Evolutionary conservation across 805 yeast genomes (phyloP).

Genomic region (Blastobotrys attinorum): DNA sequence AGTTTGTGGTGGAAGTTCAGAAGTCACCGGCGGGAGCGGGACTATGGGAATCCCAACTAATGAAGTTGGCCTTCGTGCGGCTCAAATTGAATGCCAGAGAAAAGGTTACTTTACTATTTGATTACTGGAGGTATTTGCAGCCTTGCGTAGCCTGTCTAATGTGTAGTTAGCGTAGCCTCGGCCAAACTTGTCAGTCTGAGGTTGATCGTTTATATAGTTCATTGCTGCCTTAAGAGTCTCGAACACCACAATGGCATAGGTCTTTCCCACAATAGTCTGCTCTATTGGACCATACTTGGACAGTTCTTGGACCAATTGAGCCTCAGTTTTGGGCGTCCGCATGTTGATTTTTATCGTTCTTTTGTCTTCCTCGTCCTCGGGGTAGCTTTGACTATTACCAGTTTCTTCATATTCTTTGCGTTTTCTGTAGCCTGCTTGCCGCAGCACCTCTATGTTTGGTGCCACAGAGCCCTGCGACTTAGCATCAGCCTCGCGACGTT

Average conservation of each 20-base stretch:
- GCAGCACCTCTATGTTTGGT: slow-evolving; percentile 13
- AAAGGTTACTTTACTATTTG: too few species aligned
- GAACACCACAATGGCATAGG: slow-evolving; percentile 1
- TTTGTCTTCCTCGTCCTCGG: not conserved
- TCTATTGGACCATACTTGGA: slow-evolving; percentile 1
- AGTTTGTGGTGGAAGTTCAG: too few species aligned
- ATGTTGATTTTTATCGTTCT: not conserved
- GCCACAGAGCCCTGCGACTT: slow-evolving; percentile 4
- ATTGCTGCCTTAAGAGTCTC: not conserved
- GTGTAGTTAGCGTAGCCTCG: too few species aligned
- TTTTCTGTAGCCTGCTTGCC: slow-evolving; percentile 13
- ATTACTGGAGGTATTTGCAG: too few species aligned
- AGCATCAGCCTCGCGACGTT: slow-evolving; percentile 17
- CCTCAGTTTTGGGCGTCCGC: not conserved
- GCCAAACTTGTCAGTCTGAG: too few species aligned
- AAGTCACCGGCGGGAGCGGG: too few species aligned
- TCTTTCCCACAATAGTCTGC: not conserved
- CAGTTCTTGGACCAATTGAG: not conserved
- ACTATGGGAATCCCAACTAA: too few species aligned
- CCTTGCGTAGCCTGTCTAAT: too few species aligned
- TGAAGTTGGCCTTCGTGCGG: too few species aligned
- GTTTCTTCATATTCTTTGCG: slow-evolving; percentile 10
- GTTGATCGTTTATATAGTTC: not conserved
- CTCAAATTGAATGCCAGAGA: too few species aligned
- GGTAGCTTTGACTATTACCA: not conserved